Evolutionary conservation across 2,329 filamentous ascomycete genomes (phyloP), one percentile per base, ranked within the genome.

Genomic region (Fusarium hainanense): DNA sequence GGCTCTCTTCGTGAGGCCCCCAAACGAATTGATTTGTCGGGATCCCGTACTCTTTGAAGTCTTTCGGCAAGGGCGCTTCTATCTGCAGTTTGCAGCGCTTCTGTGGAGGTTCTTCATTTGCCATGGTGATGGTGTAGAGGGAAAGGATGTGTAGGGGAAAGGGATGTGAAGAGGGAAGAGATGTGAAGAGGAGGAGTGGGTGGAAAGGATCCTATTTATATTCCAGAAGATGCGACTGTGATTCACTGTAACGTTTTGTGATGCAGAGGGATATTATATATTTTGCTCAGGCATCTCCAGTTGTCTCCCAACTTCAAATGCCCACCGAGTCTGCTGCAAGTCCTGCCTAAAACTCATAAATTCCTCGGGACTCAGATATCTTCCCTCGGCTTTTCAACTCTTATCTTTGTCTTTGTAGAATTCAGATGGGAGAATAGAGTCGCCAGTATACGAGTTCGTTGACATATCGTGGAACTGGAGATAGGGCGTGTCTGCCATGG

Each of bases 21-120:
- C 65, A 71, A 13, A 47, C 30, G 28, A 64, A 71, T 37, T 70
- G 68, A 4, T 20, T 34, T 18, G 13, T 46, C 4, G 68, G 68
- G 32, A 69, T 66, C 6, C 68, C 68, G 27, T 56, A 58, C 3
- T 46, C 30, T n/a, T 57, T 47, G 3, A 71, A 71, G 48, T 71
- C 68, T 20, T 43, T 20, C 4, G 55, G 57, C 18, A 58, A 46
- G 13, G 68, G 68, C 4, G 44, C 44, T 52, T 71, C 68, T 18
- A 69, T 18, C 18, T 37, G 48, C 21, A 18, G 23, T 30, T 54
- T 56, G 34, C 12, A 25, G 9, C 40, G 60, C 28, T 62, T 69
- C 40, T 34, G 62, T 27, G 32, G 13, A 14, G 51, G 32, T 3
- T 16, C 42, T 47, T 34, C 34, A n/a, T 28, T 20, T 23, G 34